Percentiles rank a stretch among this genome's conserved stretches.
These are phyloP conservation scores for Lagenidium sp. DNA, from an alignment of 352 stramenopile genomes.

Conservation along the genomic window DNA sequence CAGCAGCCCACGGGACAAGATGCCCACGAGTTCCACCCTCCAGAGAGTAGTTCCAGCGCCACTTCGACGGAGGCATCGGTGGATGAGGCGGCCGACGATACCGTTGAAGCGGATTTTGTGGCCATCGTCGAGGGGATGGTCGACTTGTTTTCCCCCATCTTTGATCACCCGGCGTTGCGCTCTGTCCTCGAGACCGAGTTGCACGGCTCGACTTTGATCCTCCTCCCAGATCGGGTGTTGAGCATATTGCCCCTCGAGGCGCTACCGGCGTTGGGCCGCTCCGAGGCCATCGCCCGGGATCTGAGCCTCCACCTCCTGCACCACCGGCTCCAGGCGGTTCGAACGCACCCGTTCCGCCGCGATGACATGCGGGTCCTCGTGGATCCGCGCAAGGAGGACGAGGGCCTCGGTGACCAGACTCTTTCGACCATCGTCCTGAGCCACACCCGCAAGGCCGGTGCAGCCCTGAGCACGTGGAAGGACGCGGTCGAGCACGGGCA, in stretches of 20 bases:
- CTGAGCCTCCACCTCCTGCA: slow-evolving; percentile 67
- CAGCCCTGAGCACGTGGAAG: slow-evolving; percentile 35
- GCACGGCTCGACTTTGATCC: slow-evolving; percentile 25
- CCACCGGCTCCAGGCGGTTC: slow-evolving; percentile 34
- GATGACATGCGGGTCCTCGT: slow-evolving; percentile 58
- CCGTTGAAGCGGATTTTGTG: slow-evolving; percentile 43
- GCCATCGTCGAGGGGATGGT: slow-evolving; percentile 31
- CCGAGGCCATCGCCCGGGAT: slow-evolving; percentile 47
- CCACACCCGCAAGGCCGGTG: slow-evolving; percentile 19
- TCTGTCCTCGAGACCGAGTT: slow-evolving; percentile 32
- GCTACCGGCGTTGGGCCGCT: slow-evolving; percentile 27
- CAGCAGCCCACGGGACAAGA: not conserved
- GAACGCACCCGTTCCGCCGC: slow-evolving; percentile 37
- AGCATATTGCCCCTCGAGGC: slow-evolving; percentile 43
- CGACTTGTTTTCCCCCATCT: slow-evolving; percentile 37
- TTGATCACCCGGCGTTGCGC: slow-evolving; percentile 37
- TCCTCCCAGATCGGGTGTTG: slow-evolving; percentile 49
- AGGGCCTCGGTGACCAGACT: slow-evolving; percentile 23
- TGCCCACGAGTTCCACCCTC: not conserved
- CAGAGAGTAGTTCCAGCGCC: no score
- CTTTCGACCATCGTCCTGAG: slow-evolving; percentile 34
- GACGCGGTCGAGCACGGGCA: slow-evolving; percentile 49
- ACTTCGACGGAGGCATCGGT: no score
- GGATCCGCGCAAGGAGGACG: slow-evolving; percentile 52
- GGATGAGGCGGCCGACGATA: slow-evolving; percentile 10